Evolutionary conservation across 1,139 yeast species (phyloP).

Genomic region (Candida neerlandica): DNA sequence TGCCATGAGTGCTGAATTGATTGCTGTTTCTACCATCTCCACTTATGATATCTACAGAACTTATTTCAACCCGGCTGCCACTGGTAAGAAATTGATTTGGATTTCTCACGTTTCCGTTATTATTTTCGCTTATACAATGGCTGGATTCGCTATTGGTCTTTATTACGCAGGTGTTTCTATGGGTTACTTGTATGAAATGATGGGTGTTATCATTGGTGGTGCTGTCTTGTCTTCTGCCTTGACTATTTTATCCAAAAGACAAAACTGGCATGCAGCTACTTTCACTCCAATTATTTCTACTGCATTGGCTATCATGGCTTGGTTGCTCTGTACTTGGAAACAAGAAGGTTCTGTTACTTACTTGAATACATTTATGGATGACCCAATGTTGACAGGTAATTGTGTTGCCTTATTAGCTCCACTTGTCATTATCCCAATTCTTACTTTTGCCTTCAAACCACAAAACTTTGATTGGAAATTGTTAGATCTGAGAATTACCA

Average conservation of each 20-base stretch:
- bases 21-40: slow-evolving; percentile 81
- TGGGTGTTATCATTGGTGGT: slow-evolving; percentile 86
- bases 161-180: slow-evolving; percentile 80
- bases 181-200: slow-evolving; percentile 84
- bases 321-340: slow-evolving; percentile 64
- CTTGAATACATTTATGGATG: slow-evolving; percentile 69
- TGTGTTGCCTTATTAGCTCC: slow-evolving; percentile 81
- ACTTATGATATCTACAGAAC: slow-evolving; percentile 84
- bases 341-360: slow-evolving; percentile 57
- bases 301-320: slow-evolving; percentile 60
- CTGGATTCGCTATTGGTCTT: slow-evolving; percentile 80
- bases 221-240: slow-evolving; percentile 80
- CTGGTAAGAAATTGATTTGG: slow-evolving; percentile 67
- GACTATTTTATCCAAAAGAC: slow-evolving; percentile 69
- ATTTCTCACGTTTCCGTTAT: slow-evolving; percentile 70
- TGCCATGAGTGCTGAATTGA: slow-evolving; percentile 84
- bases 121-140: slow-evolving; percentile 69
- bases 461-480: slow-evolving; percentile 75
- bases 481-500: slow-evolving; percentile 51
- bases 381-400: slow-evolving; percentile 86
- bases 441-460: slow-evolving; percentile 64
- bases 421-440: slow-evolving; percentile 62
- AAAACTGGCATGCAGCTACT: slow-evolving; percentile 62
- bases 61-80: slow-evolving; percentile 76
- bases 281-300: slow-evolving; percentile 66